A percentile compares a stretch with the other conserved stretches of the same genome.
Conservation (phyloP, 2,329 filamentous ascomycete genomes). For the Pseudogymnoascus sp. region DNA sequence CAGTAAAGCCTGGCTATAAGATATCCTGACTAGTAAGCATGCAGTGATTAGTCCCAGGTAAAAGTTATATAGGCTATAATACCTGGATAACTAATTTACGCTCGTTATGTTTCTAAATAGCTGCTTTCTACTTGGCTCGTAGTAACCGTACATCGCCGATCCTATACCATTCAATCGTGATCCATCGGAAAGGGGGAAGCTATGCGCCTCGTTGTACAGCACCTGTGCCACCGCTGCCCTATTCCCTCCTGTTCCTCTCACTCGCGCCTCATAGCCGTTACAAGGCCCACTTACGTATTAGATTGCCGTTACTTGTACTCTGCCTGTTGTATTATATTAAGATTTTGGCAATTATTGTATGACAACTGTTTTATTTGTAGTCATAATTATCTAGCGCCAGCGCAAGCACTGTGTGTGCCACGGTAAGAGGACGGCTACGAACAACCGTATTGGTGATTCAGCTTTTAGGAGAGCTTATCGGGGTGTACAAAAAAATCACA, state of each 20-base stretch:
- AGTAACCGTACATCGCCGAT: too few species aligned
- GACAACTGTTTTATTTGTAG: background rate
- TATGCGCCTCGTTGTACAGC: background rate
- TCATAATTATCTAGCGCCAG: background rate
- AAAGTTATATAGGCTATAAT: too few species aligned
- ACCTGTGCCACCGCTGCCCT: background rate
- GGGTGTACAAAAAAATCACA: background rate
- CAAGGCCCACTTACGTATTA: background rate
- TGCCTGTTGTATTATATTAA: background rate
- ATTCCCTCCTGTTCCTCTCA: background rate
- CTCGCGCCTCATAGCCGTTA: background rate
- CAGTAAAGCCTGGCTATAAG: too few species aligned
- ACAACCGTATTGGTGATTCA: background rate
- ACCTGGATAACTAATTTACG: too few species aligned
- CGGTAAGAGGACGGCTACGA: background rate
- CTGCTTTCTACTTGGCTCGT: too few species aligned
- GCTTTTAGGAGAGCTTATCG: background rate
- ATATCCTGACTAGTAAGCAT: too few species aligned
- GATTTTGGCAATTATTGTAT: background rate
- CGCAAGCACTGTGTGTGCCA: background rate
- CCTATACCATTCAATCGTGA: too few species aligned
- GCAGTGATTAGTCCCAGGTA: too few species aligned
- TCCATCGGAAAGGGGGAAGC: background rate
- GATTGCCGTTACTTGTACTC: background rate
- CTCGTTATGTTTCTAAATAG: too few species aligned